Conservation (phyloP, 805 yeast genomes). For the Saturnispora diversa region DNA sequence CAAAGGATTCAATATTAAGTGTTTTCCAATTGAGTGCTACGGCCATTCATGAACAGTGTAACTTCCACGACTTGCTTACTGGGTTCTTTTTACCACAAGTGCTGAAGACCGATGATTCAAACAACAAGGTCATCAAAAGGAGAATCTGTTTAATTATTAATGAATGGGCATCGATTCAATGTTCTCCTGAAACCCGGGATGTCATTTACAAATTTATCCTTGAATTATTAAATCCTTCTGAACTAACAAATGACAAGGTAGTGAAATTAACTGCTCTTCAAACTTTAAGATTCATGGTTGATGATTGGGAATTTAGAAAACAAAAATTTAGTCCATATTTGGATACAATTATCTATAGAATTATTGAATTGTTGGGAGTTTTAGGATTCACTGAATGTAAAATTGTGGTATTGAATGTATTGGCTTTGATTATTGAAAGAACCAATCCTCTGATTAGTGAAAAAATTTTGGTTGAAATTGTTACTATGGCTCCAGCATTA, state of each 20-base stretch:
- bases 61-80: conserved; percentile 56
- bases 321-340: conserved; percentile 59
- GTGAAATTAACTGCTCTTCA: conserved; percentile 69
- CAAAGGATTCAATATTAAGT: conserved; percentile 72
- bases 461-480: conserved; percentile 41
- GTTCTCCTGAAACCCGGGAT: conserved; percentile 49
- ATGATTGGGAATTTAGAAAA: conserved; percentile 82
- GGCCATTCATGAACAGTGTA: conserved; percentile 55
- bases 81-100: conserved; percentile 65
- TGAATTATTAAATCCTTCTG: conserved; percentile 34
- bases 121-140: conserved; percentile 60
- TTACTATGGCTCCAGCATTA: conserved; percentile 53
- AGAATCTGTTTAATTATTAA: conserved; percentile 68
- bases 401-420: conserved; percentile 58
- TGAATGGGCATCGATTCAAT: conserved; percentile 72
- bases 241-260: conserved; percentile 56
- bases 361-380: conserved; percentile 42
- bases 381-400: conserved; percentile 67
- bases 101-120: conserved; percentile 33
- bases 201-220: conserved; percentile 52
- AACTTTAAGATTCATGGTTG: conserved; percentile 59
- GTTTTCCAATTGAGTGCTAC: conserved; percentile 74
- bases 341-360: conserved; percentile 40
- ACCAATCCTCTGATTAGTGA: conserved; percentile 56
- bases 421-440: conserved; percentile 54